These are phyloP conservation scores for Saturnispora halmiae DNA, from an alignment of 805 yeast genomes.

Conservation along the genomic window DNA sequence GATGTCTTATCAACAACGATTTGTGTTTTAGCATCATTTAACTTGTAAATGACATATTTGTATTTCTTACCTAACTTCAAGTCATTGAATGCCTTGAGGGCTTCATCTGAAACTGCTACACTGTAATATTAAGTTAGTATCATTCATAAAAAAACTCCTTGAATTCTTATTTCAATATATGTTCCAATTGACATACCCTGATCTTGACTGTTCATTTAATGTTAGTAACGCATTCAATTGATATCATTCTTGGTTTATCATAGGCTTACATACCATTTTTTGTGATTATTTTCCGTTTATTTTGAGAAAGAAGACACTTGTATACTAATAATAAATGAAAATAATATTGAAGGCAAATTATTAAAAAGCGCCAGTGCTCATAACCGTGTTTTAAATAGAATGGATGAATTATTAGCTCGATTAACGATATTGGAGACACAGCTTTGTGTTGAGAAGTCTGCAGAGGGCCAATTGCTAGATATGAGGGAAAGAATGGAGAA, in stretches of 20 bases:
- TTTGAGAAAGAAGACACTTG: background rate
- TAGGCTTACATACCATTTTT: too few species aligned
- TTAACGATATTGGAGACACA: background rate
- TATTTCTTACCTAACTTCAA: slow-evolving; percentile 86
- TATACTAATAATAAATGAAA: background rate
- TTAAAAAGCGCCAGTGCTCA: slow-evolving; percentile 6
- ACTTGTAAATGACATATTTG: slow-evolving; percentile 73
- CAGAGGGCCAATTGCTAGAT: background rate
- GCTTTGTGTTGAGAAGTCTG: too few species aligned
- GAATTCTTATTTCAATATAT: too few species aligned
- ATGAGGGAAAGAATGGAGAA: background rate
- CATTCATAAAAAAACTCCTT: too few species aligned
- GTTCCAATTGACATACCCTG: slow-evolving; percentile 31
- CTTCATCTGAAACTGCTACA: slow-evolving; percentile 78
- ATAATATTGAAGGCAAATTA: background rate
- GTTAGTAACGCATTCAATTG: background rate
- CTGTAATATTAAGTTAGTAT: slow-evolving; percentile 28
- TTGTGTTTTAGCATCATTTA: slow-evolving; percentile 82
- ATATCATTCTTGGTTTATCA: too few species aligned
- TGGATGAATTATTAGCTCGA: background rate
- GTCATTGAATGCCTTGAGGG: slow-evolving; percentile 89
- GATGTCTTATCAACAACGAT: slow-evolving; percentile 85
- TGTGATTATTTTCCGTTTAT: background rate
- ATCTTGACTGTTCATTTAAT: slow-evolving; percentile 24
- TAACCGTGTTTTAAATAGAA: slow-evolving; percentile 3